Evolutionary conservation across 495 filamentous ascomycete species (phyloP).

Genomic region (Penicillium ochrochloron): DNA sequence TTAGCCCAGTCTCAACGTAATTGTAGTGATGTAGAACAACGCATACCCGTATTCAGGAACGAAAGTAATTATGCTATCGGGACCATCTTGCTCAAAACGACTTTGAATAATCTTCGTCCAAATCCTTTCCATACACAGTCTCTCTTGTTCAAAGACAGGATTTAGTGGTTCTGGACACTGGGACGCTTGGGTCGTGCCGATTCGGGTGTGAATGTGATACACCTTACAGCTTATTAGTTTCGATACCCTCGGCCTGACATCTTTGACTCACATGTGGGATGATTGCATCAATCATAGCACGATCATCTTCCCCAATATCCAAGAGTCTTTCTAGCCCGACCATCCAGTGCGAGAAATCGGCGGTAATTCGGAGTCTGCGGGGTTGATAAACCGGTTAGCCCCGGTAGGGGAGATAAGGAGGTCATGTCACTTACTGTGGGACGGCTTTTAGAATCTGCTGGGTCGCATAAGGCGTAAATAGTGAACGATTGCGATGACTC

Average conservation of each 20-base stretch:
- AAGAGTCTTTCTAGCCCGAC: slow-evolving; percentile 32
- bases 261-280: slow-evolving; percentile 30
- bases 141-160: slow-evolving; percentile 30
- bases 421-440: slow-evolving; percentile 23
- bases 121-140: slow-evolving; percentile 31
- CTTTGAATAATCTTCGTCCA: slow-evolving; percentile 30
- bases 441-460: slow-evolving; percentile 27
- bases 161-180: slow-evolving; percentile 36
- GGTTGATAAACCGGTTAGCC: neutral
- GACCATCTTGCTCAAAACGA: slow-evolving; percentile 16
- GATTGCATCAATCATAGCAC: slow-evolving; percentile 24
- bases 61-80: slow-evolving; percentile 25
- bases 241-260: neutral
- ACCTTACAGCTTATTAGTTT: slow-evolving; percentile 21
- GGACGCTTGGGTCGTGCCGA: slow-evolving; percentile 38
- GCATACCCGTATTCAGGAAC: slow-evolving; percentile 40
- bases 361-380: slow-evolving; percentile 30
- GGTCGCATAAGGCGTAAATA: slow-evolving; percentile 33
- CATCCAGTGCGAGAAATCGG: slow-evolving; percentile 39
- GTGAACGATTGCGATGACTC: slow-evolving; percentile 35
- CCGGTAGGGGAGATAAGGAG: neutral
- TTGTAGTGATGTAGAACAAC: neutral
- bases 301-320: slow-evolving; percentile 32
- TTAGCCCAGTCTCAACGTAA: neutral
- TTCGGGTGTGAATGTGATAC: slow-evolving; percentile 36